Base-by-base conservation (phyloP, 2,329 filamentous ascomycete species). In the Cercospora beticola region DNA sequence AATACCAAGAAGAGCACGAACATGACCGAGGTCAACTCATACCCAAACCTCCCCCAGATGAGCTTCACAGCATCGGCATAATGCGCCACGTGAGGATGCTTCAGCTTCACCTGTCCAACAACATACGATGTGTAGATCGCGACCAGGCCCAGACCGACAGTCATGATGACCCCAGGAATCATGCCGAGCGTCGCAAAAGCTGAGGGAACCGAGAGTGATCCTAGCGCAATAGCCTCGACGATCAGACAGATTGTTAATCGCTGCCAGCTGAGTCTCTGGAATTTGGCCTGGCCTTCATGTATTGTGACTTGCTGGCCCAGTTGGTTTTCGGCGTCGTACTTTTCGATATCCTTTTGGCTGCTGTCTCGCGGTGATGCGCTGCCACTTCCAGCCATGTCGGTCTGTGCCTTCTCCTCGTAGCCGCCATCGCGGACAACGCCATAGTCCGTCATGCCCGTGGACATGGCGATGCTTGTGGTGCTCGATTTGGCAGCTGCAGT, bases 41-140 rank as follows among this genome's bases (percentile, higher is more conserved):
- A 82, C 4, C 82, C 82, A 52, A 80, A 75, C 12, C 75, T 72
- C 21, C 82, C 82, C 72, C 80, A 81, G 74, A 83, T 80, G 21
- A 83, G 73, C 5, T 74, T 71, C 8, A 82, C 81, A 1, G 80
- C 82, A 70, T 83, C 82, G 28, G 81, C 78, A 70, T 83, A 83
- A 73, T 83, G 79, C 70, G 78, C 75, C 33, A 83, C 73, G 12
- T 80, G 73, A 4, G 82, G 82, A 74, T 86, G 84, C 54, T 76
- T 79, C 64, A 84, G 77, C 74, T 87, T 87, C 79, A 89, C 88
- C 73, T 89, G 86, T 6, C 87, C 87, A 59, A 89, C 84, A 5
- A 89, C 82, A 74, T 85, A 88, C 65, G 86, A 86, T 3, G 87
- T 89, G 76, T 89, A 90, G 57, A 86, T 87, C 14, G 88, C 83